These are phyloP conservation scores for Lyophyllum semitale DNA, from an alignment of 768 basidiomycete genomes.

Conservation along the genomic window DNA sequence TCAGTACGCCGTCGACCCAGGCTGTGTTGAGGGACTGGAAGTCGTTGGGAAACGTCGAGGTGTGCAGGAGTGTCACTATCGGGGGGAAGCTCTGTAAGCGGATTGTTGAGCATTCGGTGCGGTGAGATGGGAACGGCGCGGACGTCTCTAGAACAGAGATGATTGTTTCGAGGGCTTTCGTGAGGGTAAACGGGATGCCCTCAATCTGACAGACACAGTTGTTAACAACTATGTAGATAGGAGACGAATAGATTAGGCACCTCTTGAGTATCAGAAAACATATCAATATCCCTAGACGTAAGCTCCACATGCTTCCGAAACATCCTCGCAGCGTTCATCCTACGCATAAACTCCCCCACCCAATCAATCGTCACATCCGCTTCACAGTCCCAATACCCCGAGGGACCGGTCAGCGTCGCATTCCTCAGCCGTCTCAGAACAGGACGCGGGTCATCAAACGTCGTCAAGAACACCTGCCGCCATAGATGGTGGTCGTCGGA, in stretches of 20 bases:
- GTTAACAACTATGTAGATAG: neutral
- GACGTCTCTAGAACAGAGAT: constrained; percentile 17
- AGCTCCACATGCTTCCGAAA: constrained; percentile 4
- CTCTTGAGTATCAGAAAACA: constrained; percentile 3
- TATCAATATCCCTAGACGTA: constrained; percentile 2
- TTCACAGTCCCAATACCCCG: neutral
- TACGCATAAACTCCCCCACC: constrained; percentile 19
- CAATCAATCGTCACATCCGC: constrained; percentile 15
- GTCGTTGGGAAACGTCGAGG: constrained; percentile 10
- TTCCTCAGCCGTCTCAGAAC: constrained; percentile 10
- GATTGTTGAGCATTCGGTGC: neutral
- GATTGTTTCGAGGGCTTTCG: constrained; percentile 13
- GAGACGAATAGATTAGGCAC: neutral
- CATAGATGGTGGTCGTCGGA: constrained; percentile 34
- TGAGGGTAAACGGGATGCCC: neutral
- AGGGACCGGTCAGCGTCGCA: constrained; percentile 1
- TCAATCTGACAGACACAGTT: neutral
- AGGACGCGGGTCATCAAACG: constrained; percentile 51
- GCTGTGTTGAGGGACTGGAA: constrained; percentile 30
- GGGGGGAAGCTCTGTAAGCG: constrained; percentile 11
- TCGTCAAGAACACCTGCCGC: constrained; percentile 47
- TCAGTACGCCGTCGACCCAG: constrained; percentile 35
- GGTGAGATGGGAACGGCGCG: constrained; percentile 12
- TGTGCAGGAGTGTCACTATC: constrained; percentile 7
- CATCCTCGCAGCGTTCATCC: constrained; percentile 17